phyloP scores from a whole-genome alignment of 2,329 filamentous ascomycete genomes.

The Aspergillus nomiae region DNA sequence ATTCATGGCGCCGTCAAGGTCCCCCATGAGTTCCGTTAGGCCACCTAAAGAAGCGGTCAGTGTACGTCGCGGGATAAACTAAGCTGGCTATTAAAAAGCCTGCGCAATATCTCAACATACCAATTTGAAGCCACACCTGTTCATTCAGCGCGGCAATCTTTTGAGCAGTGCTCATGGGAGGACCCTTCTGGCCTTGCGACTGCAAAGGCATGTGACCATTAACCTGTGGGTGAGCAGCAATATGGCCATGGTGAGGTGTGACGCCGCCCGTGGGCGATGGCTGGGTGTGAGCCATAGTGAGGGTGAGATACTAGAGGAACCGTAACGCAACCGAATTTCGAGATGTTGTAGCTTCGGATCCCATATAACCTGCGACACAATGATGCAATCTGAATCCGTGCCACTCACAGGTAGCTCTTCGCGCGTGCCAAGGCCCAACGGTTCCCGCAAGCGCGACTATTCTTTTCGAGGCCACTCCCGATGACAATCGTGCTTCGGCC shows the following conservation, averaged over 20 bases:
- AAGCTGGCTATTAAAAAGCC: no score
- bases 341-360: conserved; percentile 13
- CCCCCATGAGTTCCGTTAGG: conserved; percentile 83
- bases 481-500: neutral
- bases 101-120: conserved; percentile 55
- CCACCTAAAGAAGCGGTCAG: conserved; percentile 60
- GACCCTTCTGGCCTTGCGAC: conserved; percentile 54
- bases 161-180: conserved; percentile 68
- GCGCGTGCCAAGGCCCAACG: conserved; percentile 16
- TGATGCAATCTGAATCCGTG: conserved; percentile 32
- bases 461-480: neutral
- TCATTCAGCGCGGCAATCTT: conserved; percentile 81
- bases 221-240: conserved; percentile 35
- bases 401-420: conserved; percentile 20
- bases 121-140: conserved; percentile 87
- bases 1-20: conserved; percentile 82
- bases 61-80: neutral
- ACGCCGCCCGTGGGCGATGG: conserved; percentile 78
- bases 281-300: conserved; percentile 73
- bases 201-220: conserved; percentile 61
- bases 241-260: conserved; percentile 58
- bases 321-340: conserved; percentile 12
- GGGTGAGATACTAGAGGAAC: conserved; percentile 6
- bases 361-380: conserved; percentile 31
- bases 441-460: neutral